Evolutionary conservation across 805 yeast genomes (phyloP), one percentile per base, ranked within the genome.

Genomic region (Hanseniaspora hatyaiensis): DNA sequence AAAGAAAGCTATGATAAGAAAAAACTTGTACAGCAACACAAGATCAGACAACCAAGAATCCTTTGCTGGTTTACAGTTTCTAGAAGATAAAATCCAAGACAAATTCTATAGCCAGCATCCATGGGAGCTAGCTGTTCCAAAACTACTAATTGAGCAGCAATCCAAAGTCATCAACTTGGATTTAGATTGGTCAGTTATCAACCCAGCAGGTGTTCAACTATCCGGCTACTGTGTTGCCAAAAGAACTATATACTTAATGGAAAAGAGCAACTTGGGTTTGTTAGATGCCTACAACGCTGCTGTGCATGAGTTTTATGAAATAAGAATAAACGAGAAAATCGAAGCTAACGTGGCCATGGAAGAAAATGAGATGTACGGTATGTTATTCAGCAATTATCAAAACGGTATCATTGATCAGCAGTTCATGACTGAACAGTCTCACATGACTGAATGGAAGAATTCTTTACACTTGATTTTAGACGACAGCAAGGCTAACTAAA

Each of bases 81-180:
- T 67, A 4, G 73, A 89, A 63, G 98, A 92, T 64, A 77, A 80
- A 56, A 65, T 92, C 55, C 77, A 98, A 67, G 71, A 74, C 40
- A 69, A 82, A 20, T 92, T 92, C 59, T 89, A 80, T 64, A 77
- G 78, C 51, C 96, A 88, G 61, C 98, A 92, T 65, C 98, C 98
- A 6, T 92, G 98, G 98, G 98, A 92, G 65, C 69, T 88, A 47
- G 85, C 97, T 1, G 75, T 94, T 55, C 96, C 97, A 12, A 84
- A 83, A 60, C 71, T 77, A 24, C 65, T 92, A 54, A 72, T 87
- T 39, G 98, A 92, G 63, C 32, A 38, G 4, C 82, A 78, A 57
- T 70, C 72, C 31, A 84, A 82, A 6, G 68, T 72, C 37, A 85
- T 82, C 39, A 57, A 63, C 34, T 51, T 56, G 2, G 58, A 61